Conservation (phyloP, 805 yeast genomes). For the Zygosaccharomyces bisporus region DNA sequence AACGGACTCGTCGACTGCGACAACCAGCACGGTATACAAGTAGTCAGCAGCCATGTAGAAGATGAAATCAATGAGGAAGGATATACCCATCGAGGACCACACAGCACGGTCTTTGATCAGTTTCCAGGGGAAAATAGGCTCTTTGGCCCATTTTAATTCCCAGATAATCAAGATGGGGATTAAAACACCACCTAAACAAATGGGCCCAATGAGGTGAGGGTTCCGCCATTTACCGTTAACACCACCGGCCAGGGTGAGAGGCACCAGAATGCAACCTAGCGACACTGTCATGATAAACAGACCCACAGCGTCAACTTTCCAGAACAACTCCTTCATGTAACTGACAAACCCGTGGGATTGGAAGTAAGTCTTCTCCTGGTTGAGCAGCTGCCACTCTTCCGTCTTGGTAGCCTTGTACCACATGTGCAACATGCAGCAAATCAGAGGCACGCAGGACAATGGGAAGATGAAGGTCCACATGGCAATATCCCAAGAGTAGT, state of each 20-base stretch:
- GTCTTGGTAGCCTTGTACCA: constrained; percentile 48
- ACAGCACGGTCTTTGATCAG: constrained; percentile 66
- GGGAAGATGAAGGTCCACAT: constrained; percentile 81
- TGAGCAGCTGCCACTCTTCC: constrained; percentile 46
- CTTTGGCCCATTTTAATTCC: constrained; percentile 53
- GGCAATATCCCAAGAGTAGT: constrained; percentile 74
- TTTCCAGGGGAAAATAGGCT: constrained; percentile 61
- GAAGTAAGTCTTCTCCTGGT: constrained; percentile 39
- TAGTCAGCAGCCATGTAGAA: constrained; percentile 70
- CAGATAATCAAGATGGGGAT: constrained; percentile 57
- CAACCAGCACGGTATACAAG: constrained; percentile 61
- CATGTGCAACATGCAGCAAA: constrained; percentile 54
- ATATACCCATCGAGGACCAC: constrained; percentile 64
- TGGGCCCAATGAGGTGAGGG: constrained; percentile 62
- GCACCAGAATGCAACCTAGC: constrained; percentile 64
- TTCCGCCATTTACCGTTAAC: constrained; percentile 49
- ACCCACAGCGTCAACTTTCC: constrained; percentile 67
- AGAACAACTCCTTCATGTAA: constrained; percentile 43
- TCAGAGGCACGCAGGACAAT: constrained; percentile 55
- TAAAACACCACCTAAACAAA: constrained; percentile 60
- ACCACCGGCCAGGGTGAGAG: constrained; percentile 77
- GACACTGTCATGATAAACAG: constrained; percentile 50
- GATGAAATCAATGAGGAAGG: constrained; percentile 54
- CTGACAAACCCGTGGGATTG: constrained; percentile 38
- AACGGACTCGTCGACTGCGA: constrained; percentile 55